Percentiles rank a stretch among this genome's conserved stretches.
These are phyloP conservation scores for Dryas drummondii DNA, from an alignment of 306 rosid genomes.

Conservation along the genomic window DNA sequence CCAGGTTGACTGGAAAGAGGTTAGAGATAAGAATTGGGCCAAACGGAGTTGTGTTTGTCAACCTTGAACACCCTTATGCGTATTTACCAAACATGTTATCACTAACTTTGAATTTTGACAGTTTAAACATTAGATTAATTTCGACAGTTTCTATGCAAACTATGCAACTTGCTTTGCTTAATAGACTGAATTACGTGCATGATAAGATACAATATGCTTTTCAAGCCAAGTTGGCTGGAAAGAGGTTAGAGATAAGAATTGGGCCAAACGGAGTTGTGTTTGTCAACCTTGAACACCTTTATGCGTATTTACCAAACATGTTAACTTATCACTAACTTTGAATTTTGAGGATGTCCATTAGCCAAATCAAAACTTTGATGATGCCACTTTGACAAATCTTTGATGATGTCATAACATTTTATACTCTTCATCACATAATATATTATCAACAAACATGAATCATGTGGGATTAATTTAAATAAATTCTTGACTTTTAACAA, in stretches of 20 bases:
- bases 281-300: not conserved
- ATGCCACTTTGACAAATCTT: too few species aligned
- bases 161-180: not conserved
- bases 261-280: not conserved
- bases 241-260: not conserved
- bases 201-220: not conserved
- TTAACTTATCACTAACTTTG: not conserved
- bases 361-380: not conserved
- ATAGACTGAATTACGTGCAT: not conserved
- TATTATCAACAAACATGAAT: not conserved
- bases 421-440: not conserved
- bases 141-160: not conserved
- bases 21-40: not conserved
- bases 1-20: not conserved
- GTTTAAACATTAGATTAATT: constrained; percentile 1
- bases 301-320: not conserved
- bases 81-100: too few species aligned
- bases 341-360: not conserved
- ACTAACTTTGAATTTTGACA: too few species aligned
- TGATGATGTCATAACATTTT: not conserved
- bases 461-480: not conserved
- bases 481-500: too few species aligned
- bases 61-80: too few species aligned
- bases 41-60: too few species aligned
- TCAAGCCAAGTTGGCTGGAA: constrained; percentile 5